These are phyloP conservation scores for Austroboletus rostrupii DNA, from an alignment of 1,284 basidiomycete genomes.

Conservation along the genomic window DNA sequence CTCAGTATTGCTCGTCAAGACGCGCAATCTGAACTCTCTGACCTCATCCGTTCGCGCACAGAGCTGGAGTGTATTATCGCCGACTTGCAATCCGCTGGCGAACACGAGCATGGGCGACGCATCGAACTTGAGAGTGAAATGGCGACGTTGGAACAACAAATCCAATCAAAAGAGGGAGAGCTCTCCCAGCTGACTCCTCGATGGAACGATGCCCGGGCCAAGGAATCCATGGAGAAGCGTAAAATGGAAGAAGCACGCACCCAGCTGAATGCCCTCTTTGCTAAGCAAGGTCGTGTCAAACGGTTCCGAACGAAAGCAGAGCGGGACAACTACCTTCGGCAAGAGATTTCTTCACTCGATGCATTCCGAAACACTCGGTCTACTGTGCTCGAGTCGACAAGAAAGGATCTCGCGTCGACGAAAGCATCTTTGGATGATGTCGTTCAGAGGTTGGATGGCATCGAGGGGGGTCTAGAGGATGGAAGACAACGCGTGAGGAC, in stretches of 20 bases:
- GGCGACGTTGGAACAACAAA: slow-evolving; percentile 52
- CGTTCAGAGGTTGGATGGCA: slow-evolving; percentile 56
- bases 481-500: slow-evolving; percentile 68
- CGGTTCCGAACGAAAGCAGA: slow-evolving; percentile 83
- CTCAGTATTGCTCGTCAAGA: slow-evolving; percentile 67
- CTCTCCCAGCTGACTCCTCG: slow-evolving; percentile 63
- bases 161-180: slow-evolving; percentile 59
- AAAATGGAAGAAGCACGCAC: slow-evolving; percentile 72
- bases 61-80: slow-evolving; percentile 81
- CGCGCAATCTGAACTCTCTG: slow-evolving; percentile 72
- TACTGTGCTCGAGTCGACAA: slow-evolving; percentile 45
- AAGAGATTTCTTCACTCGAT: slow-evolving; percentile 71
- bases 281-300: slow-evolving; percentile 83
- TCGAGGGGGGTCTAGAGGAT: slow-evolving; percentile 72
- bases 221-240: slow-evolving; percentile 66
- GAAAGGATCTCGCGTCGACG: slow-evolving; percentile 44
- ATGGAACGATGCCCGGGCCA: slow-evolving; percentile 55
- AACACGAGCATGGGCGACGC: slow-evolving; percentile 59
- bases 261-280: slow-evolving; percentile 69
- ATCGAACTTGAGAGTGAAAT: slow-evolving; percentile 70
- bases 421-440: slow-evolving; percentile 51
- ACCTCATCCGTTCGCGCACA: slow-evolving; percentile 73
- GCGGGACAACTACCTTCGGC: slow-evolving; percentile 73
- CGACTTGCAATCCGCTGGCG: slow-evolving; percentile 68
- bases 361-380: slow-evolving; percentile 51